Evolutionary conservation across 768 basidiomycete species (phyloP).

Genomic region (Sarcomyxa edulis): DNA sequence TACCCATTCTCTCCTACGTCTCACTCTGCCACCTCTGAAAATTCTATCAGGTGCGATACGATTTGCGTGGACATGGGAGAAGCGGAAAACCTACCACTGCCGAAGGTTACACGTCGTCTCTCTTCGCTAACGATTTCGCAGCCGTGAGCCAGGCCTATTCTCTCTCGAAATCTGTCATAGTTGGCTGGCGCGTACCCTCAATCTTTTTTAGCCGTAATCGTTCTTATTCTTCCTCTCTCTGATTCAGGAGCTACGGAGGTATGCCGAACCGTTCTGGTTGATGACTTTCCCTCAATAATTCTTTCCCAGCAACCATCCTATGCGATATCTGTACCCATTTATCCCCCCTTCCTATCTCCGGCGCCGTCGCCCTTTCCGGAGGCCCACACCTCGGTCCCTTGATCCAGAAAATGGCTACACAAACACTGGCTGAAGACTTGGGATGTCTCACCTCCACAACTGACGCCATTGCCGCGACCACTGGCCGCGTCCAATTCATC

Average conservation of each 20-base stretch:
- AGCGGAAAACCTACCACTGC: conserved; percentile 6
- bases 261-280: conserved; percentile 1
- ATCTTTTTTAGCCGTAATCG: conserved; percentile 25
- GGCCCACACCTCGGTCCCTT: conserved; percentile 20
- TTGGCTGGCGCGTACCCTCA: conserved; percentile 13
- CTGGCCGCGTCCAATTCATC: conserved; percentile 18
- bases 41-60: conserved; percentile 6
- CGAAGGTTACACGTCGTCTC: not conserved
- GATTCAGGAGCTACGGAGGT: conserved; percentile 26
- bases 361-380: conserved; percentile 20
- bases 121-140: conserved; percentile 3
- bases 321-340: conserved; percentile 23
- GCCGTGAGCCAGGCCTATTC: not conserved
- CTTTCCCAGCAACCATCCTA: conserved; percentile 18
- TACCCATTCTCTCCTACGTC: not conserved
- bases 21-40: not conserved
- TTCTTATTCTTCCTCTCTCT: no score
- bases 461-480: conserved; percentile 14
- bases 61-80: conserved; percentile 4
- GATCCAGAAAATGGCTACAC: conserved; percentile 11
- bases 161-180: conserved; percentile 1
- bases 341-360: conserved; percentile 20
- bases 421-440: conserved; percentile 15
- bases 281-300: not conserved
- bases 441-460: conserved; percentile 16